These are phyloP conservation scores for Tricholoma sp. DNA, from an alignment of 768 basidiomycete species.

Conservation along the genomic window DNA sequence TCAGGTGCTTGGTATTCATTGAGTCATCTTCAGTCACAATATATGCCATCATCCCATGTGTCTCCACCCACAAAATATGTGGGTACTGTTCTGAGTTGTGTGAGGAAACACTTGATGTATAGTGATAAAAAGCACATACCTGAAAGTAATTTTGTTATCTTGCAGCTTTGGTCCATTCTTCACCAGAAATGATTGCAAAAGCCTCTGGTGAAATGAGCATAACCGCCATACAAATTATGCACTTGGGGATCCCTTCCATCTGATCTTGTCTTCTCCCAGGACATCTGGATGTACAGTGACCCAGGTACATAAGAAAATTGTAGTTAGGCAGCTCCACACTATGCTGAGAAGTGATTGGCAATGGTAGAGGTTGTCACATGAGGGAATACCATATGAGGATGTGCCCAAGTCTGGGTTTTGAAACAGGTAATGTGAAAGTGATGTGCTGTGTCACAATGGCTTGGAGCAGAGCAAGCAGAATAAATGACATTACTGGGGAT, in stretches of 20 bases:
- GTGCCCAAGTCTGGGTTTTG: no score
- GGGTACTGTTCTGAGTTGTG: neutral
- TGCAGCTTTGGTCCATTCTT: no score
- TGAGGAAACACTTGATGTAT: no score
- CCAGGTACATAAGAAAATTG: slow-evolving; percentile 21
- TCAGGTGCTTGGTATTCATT: slow-evolving; percentile 4
- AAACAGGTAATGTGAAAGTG: neutral
- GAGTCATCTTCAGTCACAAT: neutral
- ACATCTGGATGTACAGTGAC: no score
- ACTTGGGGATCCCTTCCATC: neutral
- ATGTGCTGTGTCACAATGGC: neutral
- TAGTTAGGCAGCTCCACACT: slow-evolving; percentile 18
- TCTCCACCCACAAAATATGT: neutral
- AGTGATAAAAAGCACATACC: no score
- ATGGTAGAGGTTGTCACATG: neutral
- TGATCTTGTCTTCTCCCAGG: slow-evolving; percentile 2
- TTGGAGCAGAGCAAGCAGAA: neutral
- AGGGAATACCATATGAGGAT: neutral
- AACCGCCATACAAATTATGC: neutral
- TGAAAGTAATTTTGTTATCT: neutral
- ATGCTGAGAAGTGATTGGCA: slow-evolving; percentile 14
- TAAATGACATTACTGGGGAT: neutral
- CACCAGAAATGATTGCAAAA: slow-evolving; percentile 14
- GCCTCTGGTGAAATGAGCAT: slow-evolving; percentile 13
- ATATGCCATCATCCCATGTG: neutral